These are phyloP conservation scores for Citrus hindsii DNA, from an alignment of 345 rosid species.

Conservation along the genomic window DNA sequence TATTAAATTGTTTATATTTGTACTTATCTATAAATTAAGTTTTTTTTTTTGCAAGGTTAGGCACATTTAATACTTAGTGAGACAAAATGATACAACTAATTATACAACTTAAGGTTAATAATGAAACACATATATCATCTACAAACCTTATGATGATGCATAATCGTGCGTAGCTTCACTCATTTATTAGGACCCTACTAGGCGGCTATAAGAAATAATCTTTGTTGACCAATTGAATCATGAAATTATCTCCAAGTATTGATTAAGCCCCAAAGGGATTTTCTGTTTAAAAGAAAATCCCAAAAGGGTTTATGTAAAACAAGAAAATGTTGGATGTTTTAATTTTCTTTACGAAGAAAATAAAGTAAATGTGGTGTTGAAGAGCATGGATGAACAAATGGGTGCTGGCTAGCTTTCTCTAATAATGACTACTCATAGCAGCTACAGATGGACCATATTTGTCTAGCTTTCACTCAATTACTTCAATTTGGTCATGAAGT, in stretches of 20 bases:
- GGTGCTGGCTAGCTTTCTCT: slow-evolving; percentile 11
- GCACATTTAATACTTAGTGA: no score
- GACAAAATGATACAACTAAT: not conserved
- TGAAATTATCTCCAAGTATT: not conserved
- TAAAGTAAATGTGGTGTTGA: slow-evolving; percentile 7
- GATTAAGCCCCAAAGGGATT: not conserved
- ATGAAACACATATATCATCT: not conserved
- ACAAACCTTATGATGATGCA: not conserved
- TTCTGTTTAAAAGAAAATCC: not conserved
- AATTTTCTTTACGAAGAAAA: not conserved
- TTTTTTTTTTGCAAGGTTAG: no score
- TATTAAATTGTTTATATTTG: no score
- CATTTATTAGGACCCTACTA: not conserved
- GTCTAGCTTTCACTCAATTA: not conserved
- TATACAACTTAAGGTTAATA: not conserved
- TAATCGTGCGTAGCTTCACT: not conserved
- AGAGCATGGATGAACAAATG: not conserved
- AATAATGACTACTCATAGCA: slow-evolving; percentile 16
- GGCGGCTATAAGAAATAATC: not conserved
- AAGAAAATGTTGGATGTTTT: not conserved
- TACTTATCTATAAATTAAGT: no score
- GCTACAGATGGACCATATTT: not conserved
- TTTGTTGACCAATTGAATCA: not conserved
- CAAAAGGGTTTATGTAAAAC: not conserved
- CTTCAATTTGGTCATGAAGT: not conserved